phyloP scores from a whole-genome alignment of 345 rosid species.

The Psidium friedrichsthalianum region DNA sequence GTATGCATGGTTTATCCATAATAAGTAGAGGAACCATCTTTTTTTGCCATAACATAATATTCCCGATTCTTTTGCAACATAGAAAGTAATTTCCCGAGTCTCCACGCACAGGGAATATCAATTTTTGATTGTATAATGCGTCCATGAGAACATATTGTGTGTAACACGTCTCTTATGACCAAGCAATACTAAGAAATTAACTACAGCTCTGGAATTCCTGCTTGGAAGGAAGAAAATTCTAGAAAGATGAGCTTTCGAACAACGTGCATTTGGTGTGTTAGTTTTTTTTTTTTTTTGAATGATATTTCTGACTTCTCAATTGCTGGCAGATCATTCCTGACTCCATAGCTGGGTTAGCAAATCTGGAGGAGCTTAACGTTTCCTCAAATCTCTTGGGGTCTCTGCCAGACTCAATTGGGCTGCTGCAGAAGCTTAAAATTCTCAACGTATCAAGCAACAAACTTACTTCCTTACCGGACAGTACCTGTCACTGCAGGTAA shows the following conservation, averaged over 20 bases:
- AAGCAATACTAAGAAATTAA: neutral
- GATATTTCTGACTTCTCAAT: neutral
- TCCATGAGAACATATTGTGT: neutral
- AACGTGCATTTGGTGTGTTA: neutral
- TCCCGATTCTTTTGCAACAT: neutral
- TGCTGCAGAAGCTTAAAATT: constrained; percentile 52
- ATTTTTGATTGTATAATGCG: neutral
- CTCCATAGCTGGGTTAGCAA: constrained; percentile 70
- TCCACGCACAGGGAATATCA: neutral
- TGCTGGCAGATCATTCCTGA: constrained; percentile 62
- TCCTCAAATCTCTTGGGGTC: constrained; percentile 64
- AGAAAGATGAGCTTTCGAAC: neutral
- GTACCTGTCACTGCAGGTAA: constrained; percentile 74
- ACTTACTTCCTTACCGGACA: constrained; percentile 59
- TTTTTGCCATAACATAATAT: neutral
- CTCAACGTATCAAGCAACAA: constrained; percentile 70
- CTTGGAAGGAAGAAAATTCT: neutral
- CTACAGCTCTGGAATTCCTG: neutral
- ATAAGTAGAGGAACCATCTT: neutral
- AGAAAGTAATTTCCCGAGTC: neutral
- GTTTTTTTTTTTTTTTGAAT: neutral
- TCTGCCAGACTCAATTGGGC: constrained; percentile 82
- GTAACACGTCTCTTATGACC: neutral
- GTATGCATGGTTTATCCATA: neutral
- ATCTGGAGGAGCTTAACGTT: constrained; percentile 64